Evolutionary conservation across 164 flowering plant species (phyloP).

Genomic region (Chimonanthus praecox): DNA sequence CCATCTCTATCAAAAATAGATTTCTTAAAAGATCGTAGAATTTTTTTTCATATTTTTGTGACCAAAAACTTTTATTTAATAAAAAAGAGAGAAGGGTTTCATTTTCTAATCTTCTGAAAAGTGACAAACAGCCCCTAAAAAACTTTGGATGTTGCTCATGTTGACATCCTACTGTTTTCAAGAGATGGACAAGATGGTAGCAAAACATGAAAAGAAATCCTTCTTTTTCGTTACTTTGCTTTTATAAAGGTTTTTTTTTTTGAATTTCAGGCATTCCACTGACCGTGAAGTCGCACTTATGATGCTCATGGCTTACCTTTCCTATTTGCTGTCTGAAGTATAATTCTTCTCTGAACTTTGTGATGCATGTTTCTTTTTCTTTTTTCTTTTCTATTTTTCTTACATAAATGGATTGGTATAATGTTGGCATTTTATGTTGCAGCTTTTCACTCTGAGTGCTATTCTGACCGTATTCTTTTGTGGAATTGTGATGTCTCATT

Average conservation of each 20-base stretch:
- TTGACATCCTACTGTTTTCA: background rate
- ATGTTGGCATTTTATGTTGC: slow-evolving; percentile 24
- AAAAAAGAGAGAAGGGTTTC: too few relatives aligned
- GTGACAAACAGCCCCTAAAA: too few relatives aligned
- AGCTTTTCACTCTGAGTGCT: slow-evolving; percentile 72
- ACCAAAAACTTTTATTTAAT: too few relatives aligned
- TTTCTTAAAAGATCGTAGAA: too few relatives aligned
- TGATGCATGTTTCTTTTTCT: background rate
- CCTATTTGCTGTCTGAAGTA: slow-evolving; percentile 91
- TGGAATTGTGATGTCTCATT: slow-evolving; percentile 93
- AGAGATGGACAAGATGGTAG: background rate
- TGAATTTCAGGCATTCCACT: slow-evolving; percentile 72
- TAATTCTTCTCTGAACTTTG: slow-evolving; percentile 17
- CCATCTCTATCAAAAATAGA: too few relatives aligned
- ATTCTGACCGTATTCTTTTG: slow-evolving; percentile 94
- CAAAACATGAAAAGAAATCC: background rate
- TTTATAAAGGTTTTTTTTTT: slow-evolving; percentile 4
- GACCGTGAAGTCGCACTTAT: slow-evolving; percentile 92
- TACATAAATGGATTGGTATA: background rate
- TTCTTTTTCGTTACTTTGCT: background rate
- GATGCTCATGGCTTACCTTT: slow-evolving; percentile 96
- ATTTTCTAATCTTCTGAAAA: too few relatives aligned
- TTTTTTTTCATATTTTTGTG: too few relatives aligned
- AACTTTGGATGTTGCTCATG: background rate
- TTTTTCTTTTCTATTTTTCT: background rate